Percentiles rank a stretch among this genome's conserved stretches.
Evolutionary conservation across 1,284 basidiomycete species (phyloP).

Genomic region (Prillingera fragicola): DNA sequence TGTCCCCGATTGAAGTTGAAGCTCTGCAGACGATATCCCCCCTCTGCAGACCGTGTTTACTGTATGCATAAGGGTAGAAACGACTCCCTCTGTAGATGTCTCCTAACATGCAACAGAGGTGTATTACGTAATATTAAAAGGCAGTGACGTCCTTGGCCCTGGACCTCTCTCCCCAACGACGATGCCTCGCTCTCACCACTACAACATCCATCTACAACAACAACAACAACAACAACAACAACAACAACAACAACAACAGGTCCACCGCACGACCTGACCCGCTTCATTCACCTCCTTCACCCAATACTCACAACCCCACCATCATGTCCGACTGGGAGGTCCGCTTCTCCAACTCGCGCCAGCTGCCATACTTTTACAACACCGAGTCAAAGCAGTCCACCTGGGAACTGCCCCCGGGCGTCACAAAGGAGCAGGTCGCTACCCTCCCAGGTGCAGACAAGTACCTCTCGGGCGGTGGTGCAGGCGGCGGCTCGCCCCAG

Average conservation of each 20-base stretch:
- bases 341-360: conserved; percentile 71
- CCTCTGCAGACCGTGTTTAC: no score
- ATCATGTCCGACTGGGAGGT: conserved; percentile 60
- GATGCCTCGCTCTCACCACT: background rate
- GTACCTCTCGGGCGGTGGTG: conserved; percentile 45
- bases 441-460: conserved; percentile 64
- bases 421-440: conserved; percentile 60
- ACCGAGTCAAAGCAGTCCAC: conserved; percentile 61
- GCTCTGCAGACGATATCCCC: no score
- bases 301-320: background rate
- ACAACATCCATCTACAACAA: background rate
- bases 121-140: no score
- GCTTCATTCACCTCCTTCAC: background rate
- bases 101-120: no score
- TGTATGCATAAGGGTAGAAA: no score
- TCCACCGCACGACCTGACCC: background rate
- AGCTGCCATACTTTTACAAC: conserved; percentile 88
- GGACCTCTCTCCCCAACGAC: no score
- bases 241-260: background rate
- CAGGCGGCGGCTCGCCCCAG: conserved; percentile 6
- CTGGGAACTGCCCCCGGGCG: conserved; percentile 73
- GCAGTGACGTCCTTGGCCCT: no score
- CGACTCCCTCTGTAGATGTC: no score
- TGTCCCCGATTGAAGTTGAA: no score
- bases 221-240: no score